These are phyloP conservation scores for Epichloe hybrida DNA, from an alignment of 2,329 filamentous ascomycete genomes.

Conservation along the genomic window DNA sequence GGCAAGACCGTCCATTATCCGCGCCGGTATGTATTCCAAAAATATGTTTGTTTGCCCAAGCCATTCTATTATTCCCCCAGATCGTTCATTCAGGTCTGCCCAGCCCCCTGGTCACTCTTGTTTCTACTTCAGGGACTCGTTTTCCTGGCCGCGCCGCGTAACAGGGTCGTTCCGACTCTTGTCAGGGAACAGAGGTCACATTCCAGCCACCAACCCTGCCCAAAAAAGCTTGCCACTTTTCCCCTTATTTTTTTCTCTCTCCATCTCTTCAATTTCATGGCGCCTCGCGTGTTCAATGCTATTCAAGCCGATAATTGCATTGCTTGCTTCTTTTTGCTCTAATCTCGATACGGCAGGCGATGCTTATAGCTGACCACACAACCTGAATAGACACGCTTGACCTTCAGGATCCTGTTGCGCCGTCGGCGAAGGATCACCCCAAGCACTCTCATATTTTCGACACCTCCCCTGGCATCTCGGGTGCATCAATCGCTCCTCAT, in stretches of 20 bases:
- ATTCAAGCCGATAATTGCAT: neutral
- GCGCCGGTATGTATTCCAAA: slow-evolving; percentile 39
- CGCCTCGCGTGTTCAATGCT: neutral
- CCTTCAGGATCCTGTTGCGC: slow-evolving; percentile 70
- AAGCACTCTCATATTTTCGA: slow-evolving; percentile 9
- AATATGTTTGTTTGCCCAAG: neutral
- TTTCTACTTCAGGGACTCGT: slow-evolving; percentile 4
- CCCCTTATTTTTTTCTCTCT: neutral
- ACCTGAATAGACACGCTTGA: slow-evolving; percentile 69
- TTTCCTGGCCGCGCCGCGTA: slow-evolving; percentile 4
- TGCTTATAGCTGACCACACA: slow-evolving; percentile 4
- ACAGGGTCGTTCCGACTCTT: neutral
- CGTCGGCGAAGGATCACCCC: slow-evolving; percentile 72
- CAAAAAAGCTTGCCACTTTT: neutral
- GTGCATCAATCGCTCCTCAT: slow-evolving; percentile 53
- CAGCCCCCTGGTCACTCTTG: slow-evolving; percentile 2
- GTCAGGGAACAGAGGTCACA: slow-evolving; percentile 7
- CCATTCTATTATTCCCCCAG: neutral
- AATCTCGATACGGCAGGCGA: neutral
- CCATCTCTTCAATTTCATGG: neutral
- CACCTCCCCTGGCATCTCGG: slow-evolving; percentile 32
- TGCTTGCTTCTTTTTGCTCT: neutral
- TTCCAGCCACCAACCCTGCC: slow-evolving; percentile 11
- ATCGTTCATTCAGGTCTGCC: slow-evolving; percentile 6
- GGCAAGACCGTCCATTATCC: slow-evolving; percentile 46